Evolutionary conservation across 2,329 filamentous ascomycete species (phyloP).

Genomic region (Xylariomycetidae sp.): DNA sequence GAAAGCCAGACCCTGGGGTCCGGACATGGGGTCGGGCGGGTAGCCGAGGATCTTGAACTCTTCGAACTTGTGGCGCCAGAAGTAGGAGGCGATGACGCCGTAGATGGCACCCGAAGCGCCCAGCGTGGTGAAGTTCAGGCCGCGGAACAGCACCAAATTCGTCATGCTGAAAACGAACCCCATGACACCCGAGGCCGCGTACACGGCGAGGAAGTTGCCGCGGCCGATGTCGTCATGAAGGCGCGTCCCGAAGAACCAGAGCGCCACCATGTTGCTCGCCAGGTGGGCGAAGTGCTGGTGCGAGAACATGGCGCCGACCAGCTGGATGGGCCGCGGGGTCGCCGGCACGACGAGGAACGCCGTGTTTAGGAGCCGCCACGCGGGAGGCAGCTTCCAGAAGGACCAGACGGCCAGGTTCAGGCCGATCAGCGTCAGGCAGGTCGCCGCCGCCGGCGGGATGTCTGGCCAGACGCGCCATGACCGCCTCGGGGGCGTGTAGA

Average conservation of each 20-base stretch:
- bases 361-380: slow-evolving; percentile 63
- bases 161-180: slow-evolving; percentile 56
- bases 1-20: slow-evolving; percentile 50
- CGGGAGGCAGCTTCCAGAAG: slow-evolving; percentile 59
- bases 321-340: slow-evolving; percentile 56
- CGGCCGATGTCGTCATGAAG: slow-evolving; percentile 69
- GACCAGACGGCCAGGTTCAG: slow-evolving; percentile 53
- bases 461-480: slow-evolving; percentile 52
- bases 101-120: slow-evolving; percentile 65
- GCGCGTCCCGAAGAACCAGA: slow-evolving; percentile 62
- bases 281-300: slow-evolving; percentile 62
- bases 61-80: slow-evolving; percentile 53
- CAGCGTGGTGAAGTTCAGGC: slow-evolving; percentile 47
- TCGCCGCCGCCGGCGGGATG: slow-evolving; percentile 58
- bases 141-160: slow-evolving; percentile 40
- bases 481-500: slow-evolving; percentile 48
- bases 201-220: slow-evolving; percentile 64
- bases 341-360: slow-evolving; percentile 63
- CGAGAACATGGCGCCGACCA: slow-evolving; percentile 64
- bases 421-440: slow-evolving; percentile 57
- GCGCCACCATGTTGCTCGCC: slow-evolving; percentile 56
- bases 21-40: slow-evolving; percentile 47
- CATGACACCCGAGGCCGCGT: slow-evolving; percentile 52
- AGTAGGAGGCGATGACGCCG: slow-evolving; percentile 58
- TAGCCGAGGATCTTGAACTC: slow-evolving; percentile 54